Base-by-base conservation (phyloP, 441 rosid species). In the Gossypium laxum region DNA sequence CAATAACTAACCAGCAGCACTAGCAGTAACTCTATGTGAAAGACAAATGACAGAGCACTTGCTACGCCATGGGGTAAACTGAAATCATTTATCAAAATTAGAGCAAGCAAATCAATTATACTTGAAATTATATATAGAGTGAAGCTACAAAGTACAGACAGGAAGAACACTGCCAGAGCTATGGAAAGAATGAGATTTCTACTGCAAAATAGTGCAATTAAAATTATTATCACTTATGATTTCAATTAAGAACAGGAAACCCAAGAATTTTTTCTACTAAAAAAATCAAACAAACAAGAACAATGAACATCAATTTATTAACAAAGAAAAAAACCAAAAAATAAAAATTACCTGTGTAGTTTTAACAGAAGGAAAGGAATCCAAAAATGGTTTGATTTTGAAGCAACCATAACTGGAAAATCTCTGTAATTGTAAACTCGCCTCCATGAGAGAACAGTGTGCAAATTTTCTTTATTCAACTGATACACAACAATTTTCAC, bases 341-440 rank as follows among this genome's bases (percentile, higher is more conserved):
- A 50, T 0, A 4, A 15, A 50, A 0, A 14, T 47, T 51, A 60
- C 74, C 62, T 51, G 57, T 19, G 58, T 26, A 54, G 77, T 67
- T 74, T 72, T 82, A 51, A 73, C 76, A 55, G 30, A 77, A 75
- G 85, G 86, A 18, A 80, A 72, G 76, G 82, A 86, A 62, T 91
- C 85, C 70, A 76, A 34, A 61, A 79, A 81, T 70, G 90, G 76
- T 75, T 75, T 84, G 81, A 85, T 74, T 75, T 81, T 85, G 71
- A 83, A 79, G 64, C 77, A 72, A 41, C 81, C 77, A 52, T 79
- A 71, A 80, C 83, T 80, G 77, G 76, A 38, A 3, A 88, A 80
- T 56, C 85, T 76, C 76, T 80, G 96, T 8, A 84, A 79, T 70
- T 82, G 91, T 79, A 86, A 83, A 71, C 79, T 79, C 76, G 83